Base-by-base conservation (phyloP, 2,329 filamentous ascomycete genomes). In the Fusarium coffeatum region DNA sequence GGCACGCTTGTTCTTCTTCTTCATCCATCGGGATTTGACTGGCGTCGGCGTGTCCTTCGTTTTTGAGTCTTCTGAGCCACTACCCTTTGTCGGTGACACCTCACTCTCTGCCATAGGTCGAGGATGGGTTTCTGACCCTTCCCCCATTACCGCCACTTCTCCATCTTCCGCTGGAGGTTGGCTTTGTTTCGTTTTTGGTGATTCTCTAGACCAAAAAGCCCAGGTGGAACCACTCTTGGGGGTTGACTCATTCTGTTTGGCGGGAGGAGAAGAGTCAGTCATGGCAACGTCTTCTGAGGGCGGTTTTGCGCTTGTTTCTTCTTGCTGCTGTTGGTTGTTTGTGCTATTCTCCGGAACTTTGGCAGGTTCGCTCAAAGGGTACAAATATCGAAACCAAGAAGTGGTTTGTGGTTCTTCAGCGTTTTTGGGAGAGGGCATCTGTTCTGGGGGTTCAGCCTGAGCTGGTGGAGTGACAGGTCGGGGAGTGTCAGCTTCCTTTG, bases 121-220 rank as follows among this genome's bases (percentile, higher is more conserved):
- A 4, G 87, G 87, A 11, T 88, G 83, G 70, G 85, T 79, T 79
- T 91, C 82, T 45, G 89, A 86, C 49, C 85, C 78, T 77, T 89
- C 82, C 34, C 87, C 82, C 66, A 87, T 83, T 53, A 90, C 83
- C 6, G 88, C 89, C 47, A 90, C 80, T 73, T 86, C 83, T 25
- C 83, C 88, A 69, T 78, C 75, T 73, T 84, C 87, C 37, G 75
- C 81, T 4, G 66, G 59, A 4, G 75, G 34, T 13, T 75, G 57
- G 50, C 80, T 81, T 1, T 73, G 76, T 6, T 73, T 73, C 12
- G 78, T 71, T 42, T 79, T 82, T 10, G 81, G 77, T 3, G 83
- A 79, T 69, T 90, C 89, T 47, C 85, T 87, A 16, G 90, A 93
- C 92, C 92, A 95, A 71, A 95, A 94, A 0, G 90, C 92, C 92